Conservation (phyloP, 1,284 basidiomycete species). For the Sanghuangporus weigelae region DNA sequence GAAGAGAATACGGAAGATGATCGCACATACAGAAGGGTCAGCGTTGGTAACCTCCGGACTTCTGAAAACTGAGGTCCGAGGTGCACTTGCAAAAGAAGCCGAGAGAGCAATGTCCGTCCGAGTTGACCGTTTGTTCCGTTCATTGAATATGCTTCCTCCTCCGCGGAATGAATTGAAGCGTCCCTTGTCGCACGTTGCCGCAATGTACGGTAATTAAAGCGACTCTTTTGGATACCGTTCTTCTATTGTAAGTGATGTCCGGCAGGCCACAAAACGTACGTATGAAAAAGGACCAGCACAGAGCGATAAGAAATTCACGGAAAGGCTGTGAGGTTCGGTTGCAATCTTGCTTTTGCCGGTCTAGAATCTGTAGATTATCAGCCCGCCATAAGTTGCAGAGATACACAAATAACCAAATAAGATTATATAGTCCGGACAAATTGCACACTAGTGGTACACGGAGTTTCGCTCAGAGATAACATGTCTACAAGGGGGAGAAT, state of each 20-base stretch:
- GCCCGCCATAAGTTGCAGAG: background rate
- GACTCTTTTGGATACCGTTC: no score
- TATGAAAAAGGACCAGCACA: background rate
- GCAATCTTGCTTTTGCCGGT: background rate
- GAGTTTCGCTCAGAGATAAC: background rate
- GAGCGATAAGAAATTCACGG: background rate
- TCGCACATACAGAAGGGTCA: background rate
- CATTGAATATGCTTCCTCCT: slow-evolving; percentile 1
- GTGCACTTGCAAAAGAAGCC: background rate
- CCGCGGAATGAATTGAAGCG: background rate
- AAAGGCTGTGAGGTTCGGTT: background rate
- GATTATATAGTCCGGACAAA: background rate
- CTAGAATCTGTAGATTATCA: background rate
- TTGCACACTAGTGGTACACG: background rate
- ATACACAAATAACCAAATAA: background rate
- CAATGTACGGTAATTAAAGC: background rate
- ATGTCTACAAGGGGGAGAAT: background rate
- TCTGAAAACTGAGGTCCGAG: background rate
- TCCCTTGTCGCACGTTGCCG: slow-evolving; percentile 3
- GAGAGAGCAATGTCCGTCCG: slow-evolving; percentile 9
- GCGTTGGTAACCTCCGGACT: background rate
- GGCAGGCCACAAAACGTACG: background rate
- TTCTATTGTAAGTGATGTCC: no score
- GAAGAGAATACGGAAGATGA: background rate
- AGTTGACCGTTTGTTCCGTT: slow-evolving; percentile 3